Evolutionary conservation across 305 asterid genomes (phyloP).

Genomic region (Fraxinus dipetala): DNA sequence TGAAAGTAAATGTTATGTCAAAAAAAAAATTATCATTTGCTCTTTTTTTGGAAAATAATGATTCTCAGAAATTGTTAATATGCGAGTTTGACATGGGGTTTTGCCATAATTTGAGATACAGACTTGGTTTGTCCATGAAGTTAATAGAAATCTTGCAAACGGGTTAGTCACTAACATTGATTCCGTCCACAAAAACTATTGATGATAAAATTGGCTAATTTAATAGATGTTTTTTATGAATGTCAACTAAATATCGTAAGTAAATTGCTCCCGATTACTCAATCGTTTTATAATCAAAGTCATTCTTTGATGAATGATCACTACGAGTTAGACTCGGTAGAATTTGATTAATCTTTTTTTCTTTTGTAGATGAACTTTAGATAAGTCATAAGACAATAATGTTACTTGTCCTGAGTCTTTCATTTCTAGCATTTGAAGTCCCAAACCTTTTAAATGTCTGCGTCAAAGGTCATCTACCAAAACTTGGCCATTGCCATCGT

Average conservation of each 20-base stretch:
- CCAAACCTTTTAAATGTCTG: neutral
- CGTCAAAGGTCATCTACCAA: no score
- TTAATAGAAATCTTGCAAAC: neutral
- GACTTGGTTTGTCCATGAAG: neutral
- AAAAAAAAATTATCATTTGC: neutral
- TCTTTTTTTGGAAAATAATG: neutral
- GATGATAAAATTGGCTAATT: neutral
- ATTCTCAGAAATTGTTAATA: neutral
- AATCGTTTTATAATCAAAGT: neutral
- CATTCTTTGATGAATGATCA: no score
- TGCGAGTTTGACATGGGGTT: neutral
- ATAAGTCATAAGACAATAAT: no score
- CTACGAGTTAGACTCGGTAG: neutral
- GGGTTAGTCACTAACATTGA: neutral
- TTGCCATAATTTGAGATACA: neutral
- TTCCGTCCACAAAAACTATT: neutral
- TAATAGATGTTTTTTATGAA: neutral
- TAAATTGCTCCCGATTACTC: neutral
- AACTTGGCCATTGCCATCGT: no score
- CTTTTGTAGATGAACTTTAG: neutral
- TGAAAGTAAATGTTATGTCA: slow-evolving; percentile 1
- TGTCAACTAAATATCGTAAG: neutral
- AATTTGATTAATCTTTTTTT: neutral
- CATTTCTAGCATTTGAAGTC: neutral
- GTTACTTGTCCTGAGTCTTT: neutral